phyloP scores from a whole-genome alignment of 1,139 yeast genomes.

The Blastobotrys arbuscula region DNA sequence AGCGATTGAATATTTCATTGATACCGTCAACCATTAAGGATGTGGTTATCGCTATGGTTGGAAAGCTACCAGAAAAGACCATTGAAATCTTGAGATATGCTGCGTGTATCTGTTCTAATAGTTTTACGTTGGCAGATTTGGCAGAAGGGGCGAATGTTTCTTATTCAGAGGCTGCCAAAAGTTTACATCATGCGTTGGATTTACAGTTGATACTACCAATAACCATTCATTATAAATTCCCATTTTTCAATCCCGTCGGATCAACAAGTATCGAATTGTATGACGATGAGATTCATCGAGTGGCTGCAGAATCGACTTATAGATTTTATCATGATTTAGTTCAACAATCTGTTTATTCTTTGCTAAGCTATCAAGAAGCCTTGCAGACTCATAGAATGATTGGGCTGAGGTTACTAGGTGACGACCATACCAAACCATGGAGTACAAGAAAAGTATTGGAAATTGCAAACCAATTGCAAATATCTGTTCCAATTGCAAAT shows the following conservation, averaged over 20 bases:
- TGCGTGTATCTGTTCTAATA: constrained; percentile 41
- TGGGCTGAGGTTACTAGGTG: constrained; percentile 41
- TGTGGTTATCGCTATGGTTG: constrained; percentile 25
- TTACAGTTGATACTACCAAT: constrained; percentile 39
- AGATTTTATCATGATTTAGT: constrained; percentile 35
- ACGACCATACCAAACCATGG: constrained; percentile 20
- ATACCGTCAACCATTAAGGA: constrained; percentile 26
- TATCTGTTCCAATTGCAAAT: constrained; percentile 27
- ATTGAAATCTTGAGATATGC: constrained; percentile 40
- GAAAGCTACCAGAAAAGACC: constrained; percentile 25
- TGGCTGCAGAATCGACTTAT: constrained; percentile 39
- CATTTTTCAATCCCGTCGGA: constrained; percentile 39
- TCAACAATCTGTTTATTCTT: constrained; percentile 36
- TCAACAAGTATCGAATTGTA: constrained; percentile 39
- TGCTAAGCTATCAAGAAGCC: constrained; percentile 32
- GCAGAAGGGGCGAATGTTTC: constrained; percentile 39
- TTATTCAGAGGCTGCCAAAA: constrained; percentile 29
- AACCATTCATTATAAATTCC: constrained; percentile 45
- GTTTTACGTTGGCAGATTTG: constrained; percentile 43
- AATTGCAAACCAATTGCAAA: constrained; percentile 29
- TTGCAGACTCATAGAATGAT: constrained; percentile 38
- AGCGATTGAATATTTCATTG: constrained; percentile 19
- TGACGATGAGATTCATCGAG: constrained; percentile 36
- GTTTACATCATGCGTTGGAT: constrained; percentile 38
- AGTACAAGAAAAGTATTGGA: constrained; percentile 26